Evolutionary conservation across 192 early-diverging fungal genomes (phyloP).

Genomic region (Paraglomus brasilianum): DNA sequence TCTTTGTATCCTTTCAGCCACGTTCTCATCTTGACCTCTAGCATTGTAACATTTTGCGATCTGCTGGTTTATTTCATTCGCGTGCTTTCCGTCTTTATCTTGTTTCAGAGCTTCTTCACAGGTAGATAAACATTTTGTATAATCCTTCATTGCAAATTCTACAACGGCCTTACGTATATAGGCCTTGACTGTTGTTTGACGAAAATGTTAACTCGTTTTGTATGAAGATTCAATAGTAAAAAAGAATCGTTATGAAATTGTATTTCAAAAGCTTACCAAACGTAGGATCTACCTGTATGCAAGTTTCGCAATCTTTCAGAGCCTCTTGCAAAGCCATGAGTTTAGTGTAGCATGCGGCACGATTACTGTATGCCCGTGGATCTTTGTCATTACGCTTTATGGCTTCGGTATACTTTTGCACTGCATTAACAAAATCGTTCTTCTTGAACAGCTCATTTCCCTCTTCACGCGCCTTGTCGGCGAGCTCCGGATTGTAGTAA

Average conservation of each 20-base stretch:
- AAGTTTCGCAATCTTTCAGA: slow-evolving; percentile 90
- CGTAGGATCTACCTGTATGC: slow-evolving; percentile 77
- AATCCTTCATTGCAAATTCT: slow-evolving; percentile 87
- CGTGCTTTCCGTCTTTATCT: slow-evolving; percentile 83
- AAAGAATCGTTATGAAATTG: not conserved
- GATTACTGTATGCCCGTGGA: slow-evolving; percentile 90
- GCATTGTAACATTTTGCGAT: slow-evolving; percentile 69
- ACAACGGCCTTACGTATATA: slow-evolving; percentile 95
- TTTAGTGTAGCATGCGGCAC: slow-evolving; percentile 94
- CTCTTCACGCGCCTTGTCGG: slow-evolving; percentile 88
- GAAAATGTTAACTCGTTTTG: not conserved
- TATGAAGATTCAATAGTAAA: not conserved
- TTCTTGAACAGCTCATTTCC: slow-evolving; percentile 95
- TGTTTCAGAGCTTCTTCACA: slow-evolving; percentile 73
- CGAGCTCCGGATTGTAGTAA: slow-evolving; percentile 78
- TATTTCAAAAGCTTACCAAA: slow-evolving; percentile 54
- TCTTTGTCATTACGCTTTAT: slow-evolving; percentile 95
- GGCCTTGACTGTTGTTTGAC: slow-evolving; percentile 64
- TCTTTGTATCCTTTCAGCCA: slow-evolving; percentile 77
- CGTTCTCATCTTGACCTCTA: slow-evolving; percentile 56
- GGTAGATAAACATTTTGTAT: slow-evolving; percentile 77
- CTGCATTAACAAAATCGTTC: slow-evolving; percentile 79
- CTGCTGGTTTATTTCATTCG: slow-evolving; percentile 81
- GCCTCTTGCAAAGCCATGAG: slow-evolving; percentile 92
- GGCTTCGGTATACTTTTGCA: slow-evolving; percentile 92